Conservation (phyloP, 2,329 filamentous ascomycete genomes). For the Penicillium sp. region DNA sequence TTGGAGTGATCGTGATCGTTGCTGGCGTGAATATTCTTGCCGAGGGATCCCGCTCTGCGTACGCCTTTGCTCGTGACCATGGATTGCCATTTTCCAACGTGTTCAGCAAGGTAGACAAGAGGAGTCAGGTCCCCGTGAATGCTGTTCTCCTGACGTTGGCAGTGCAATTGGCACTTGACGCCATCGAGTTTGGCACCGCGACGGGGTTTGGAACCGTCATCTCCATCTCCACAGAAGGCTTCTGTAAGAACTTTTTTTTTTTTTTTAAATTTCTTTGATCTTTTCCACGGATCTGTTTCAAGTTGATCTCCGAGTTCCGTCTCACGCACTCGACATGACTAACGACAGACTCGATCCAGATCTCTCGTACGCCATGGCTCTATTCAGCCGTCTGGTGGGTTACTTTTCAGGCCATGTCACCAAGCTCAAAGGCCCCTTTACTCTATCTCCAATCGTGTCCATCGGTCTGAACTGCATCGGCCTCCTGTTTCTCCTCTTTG, state of each 20-base stretch:
- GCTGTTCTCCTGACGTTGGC: constrained; percentile 44
- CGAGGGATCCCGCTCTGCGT: constrained; percentile 44
- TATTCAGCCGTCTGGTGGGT: constrained; percentile 47
- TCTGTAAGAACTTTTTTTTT: constrained; percentile 35
- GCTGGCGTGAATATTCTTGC: constrained; percentile 44
- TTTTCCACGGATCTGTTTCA: too few species aligned
- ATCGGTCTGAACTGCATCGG: constrained; percentile 46
- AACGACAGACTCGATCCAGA: constrained; percentile 28
- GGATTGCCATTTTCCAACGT: constrained; percentile 48
- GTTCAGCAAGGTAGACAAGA: constrained; percentile 44
- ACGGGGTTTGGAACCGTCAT: constrained; percentile 54
- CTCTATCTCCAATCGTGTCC: constrained; percentile 41
- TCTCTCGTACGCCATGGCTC: constrained; percentile 52
- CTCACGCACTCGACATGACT: background rate
- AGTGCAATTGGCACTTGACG: constrained; percentile 49
- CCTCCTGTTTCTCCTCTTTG: constrained; percentile 49
- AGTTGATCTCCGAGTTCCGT: constrained; percentile 7
- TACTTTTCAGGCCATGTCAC: constrained; percentile 39
- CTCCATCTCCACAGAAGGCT: constrained; percentile 52
- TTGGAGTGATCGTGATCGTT: constrained; percentile 45
- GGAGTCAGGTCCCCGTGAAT: constrained; percentile 45
- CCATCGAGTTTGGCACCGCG: constrained; percentile 51
- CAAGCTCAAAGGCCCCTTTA: constrained; percentile 33
- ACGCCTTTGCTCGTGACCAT: constrained; percentile 45
- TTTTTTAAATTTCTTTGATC: too few species aligned